Evolutionary conservation across 805 yeast genomes (phyloP).

Genomic region (Lipomyces spencermartinsiae): DNA sequence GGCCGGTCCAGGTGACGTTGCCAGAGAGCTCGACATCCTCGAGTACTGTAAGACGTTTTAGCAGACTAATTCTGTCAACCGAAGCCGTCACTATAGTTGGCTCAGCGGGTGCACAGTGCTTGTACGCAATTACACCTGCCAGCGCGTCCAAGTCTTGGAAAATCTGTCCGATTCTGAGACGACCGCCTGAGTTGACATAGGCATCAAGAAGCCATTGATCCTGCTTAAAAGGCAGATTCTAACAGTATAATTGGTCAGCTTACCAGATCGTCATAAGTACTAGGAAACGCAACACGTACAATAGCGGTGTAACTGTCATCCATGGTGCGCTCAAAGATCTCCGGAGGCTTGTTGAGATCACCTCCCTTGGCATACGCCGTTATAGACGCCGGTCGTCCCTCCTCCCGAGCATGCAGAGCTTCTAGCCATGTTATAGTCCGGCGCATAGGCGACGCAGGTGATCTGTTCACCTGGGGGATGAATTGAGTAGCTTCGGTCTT

Average conservation of each 20-base stretch:
- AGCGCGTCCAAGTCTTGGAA: slow-evolving; percentile 93
- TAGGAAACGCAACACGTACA: slow-evolving; percentile 1
- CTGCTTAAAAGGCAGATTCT: slow-evolving; percentile 80
- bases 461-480: slow-evolving; percentile 46
- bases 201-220: slow-evolving; percentile 84
- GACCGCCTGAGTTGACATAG: slow-evolving; percentile 88
- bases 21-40: slow-evolving; percentile 81
- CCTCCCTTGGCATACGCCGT: slow-evolving; percentile 45
- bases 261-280: neutral
- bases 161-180: slow-evolving; percentile 85
- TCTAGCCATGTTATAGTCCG: slow-evolving; percentile 80
- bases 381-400: slow-evolving; percentile 65
- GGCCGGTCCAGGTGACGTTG: slow-evolving; percentile 92
- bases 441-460: slow-evolving; percentile 49
- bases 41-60: slow-evolving; percentile 81
- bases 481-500: slow-evolving; percentile 31
- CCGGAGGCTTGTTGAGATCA: slow-evolving; percentile 55
- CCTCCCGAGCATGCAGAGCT: slow-evolving; percentile 76
- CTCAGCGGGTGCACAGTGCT: slow-evolving; percentile 93
- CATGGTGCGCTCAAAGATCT: slow-evolving; percentile 73
- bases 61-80: slow-evolving; percentile 88
- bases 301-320: slow-evolving; percentile 63
- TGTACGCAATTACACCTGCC: slow-evolving; percentile 91
- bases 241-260: neutral
- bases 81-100: slow-evolving; percentile 96